Evolutionary conservation across 768 basidiomycete genomes (phyloP), one percentile per base, ranked within the genome.

Genomic region (Suillus placidus): DNA sequence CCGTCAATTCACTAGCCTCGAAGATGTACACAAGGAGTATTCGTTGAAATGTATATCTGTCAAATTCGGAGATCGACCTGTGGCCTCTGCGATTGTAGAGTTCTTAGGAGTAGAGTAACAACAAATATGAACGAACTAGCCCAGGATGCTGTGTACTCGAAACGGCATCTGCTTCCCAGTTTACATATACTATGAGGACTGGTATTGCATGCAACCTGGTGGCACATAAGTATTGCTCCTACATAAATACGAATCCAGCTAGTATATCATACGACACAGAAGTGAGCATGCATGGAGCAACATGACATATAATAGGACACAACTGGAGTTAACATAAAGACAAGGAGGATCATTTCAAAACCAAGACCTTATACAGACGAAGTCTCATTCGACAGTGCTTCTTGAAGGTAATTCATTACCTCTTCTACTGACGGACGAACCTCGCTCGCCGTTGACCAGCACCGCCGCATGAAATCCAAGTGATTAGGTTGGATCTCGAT

Each of bases 361-460:
- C 6, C 12, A 16, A 18, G 16, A 57, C n/a, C n/a, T 57, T 37
- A 57, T 23, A 30, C 9, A 60, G 7, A 30, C 9, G 9, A 18
- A 20, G 26, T 18, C 57, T 60, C 57, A 12, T 60, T 30, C 30
- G 16, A 32, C 30, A 52, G 14, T 18, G 30, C 51, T 52, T 52
- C 51, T 52, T 52, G 16, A 10, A 52, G 51, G 5, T 52, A 32
- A 2, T 18, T 10, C 18, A 52, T 52, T 30, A 52, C 51, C 30
- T 32, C 30, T 52, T 52, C 51, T 32, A 52, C 51, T 32, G 51
- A 52, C 16, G 51, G 51, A 30, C 51, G 51, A 16, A 12, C 6
- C 13, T 42, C n/a, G 23, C 43, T 55, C 20, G 71, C 73, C 52
- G 77, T 76, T 18, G 70, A 71, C 74, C 73, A 75, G 35, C 72